Percentiles rank a stretch among this genome's conserved stretches.
phyloP scores from a whole-genome alignment of 225 moss, liverwort and hornwort genomes.

The Lunularia cruciata region DNA sequence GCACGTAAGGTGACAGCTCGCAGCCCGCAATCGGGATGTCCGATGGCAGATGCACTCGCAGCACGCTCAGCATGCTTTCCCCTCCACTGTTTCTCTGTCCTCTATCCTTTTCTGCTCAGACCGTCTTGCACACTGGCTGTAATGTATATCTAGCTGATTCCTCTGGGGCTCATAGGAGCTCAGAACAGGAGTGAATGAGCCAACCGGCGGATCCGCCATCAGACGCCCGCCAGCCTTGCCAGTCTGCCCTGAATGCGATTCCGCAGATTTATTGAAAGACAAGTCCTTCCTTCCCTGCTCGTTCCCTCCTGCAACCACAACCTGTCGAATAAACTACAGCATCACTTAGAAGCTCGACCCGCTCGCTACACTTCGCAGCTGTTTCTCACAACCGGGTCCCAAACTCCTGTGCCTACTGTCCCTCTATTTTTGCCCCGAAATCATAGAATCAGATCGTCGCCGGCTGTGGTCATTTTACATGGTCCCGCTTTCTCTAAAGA shows the following conservation, averaged over 20 bases:
- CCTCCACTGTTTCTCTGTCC: conserved; percentile 34
- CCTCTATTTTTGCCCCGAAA: conserved; percentile 8
- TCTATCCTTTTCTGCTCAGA: conserved; percentile 35
- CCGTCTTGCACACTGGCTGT: conserved; percentile 26
- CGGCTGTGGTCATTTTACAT: conserved; percentile 27
- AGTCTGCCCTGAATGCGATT: conserved; percentile 35
- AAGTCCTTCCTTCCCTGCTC: not conserved
- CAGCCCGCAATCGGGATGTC: conserved; percentile 99
- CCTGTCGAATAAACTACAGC: conserved; percentile 12
- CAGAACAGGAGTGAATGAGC: conserved; percentile 46
- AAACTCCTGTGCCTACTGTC: not conserved
- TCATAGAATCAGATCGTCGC: conserved; percentile 18
- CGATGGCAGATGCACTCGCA: conserved; percentile 99
- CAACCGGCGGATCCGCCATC: conserved; percentile 65
- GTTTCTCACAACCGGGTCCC: not conserved
- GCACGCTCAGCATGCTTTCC: conserved; percentile 99
- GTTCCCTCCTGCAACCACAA: conserved; percentile 4
- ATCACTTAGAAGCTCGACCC: not conserved
- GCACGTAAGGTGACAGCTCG: conserved; percentile 95
- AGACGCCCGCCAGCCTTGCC: conserved; percentile 58
- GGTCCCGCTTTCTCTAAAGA: not conserved
- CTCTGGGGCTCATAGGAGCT: conserved; percentile 47
- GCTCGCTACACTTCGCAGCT: conserved; percentile 1
- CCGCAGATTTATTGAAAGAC: conserved; percentile 1
- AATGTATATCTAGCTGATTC: conserved; percentile 40